These are phyloP conservation scores for Calvatia gigantea DNA, from an alignment of 768 basidiomycete species.

Conservation along the genomic window DNA sequence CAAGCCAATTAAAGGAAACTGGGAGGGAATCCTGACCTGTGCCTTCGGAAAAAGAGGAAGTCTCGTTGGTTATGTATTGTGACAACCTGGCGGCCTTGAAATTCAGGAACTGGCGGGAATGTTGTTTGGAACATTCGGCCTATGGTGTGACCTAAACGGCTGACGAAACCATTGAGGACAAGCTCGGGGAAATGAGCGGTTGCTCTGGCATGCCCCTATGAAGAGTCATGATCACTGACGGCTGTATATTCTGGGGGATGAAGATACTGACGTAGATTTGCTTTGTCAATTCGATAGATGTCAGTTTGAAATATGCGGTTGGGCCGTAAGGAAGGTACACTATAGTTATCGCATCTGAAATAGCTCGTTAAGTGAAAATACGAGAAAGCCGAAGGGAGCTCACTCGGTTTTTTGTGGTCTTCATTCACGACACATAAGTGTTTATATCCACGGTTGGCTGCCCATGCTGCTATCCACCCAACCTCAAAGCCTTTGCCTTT, in stretches of 20 bases:
- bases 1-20: no score
- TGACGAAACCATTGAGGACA: conserved; percentile 91
- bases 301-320: conserved; percentile 92
- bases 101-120: conserved; percentile 93
- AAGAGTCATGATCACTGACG: background rate
- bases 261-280: conserved; percentile 69
- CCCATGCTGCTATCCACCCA: conserved; percentile 91
- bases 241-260: background rate
- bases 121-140: conserved; percentile 96
- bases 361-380: conserved; percentile 5
- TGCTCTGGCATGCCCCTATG: conserved; percentile 85
- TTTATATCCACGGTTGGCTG: conserved; percentile 81
- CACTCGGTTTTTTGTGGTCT: conserved; percentile 91
- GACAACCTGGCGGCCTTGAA: conserved; percentile 94
- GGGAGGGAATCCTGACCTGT: conserved; percentile 80
- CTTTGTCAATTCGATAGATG: conserved; percentile 81
- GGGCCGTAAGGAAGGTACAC: conserved; percentile 90
- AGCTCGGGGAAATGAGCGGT: conserved; percentile 94
- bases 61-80: conserved; percentile 97
- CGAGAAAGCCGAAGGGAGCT: conserved; percentile 27
- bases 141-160: conserved; percentile 87
- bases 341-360: conserved; percentile 85
- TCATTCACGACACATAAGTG: conserved; percentile 94
- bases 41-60: conserved; percentile 95
- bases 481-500: conserved; percentile 90